Conservation (phyloP, 208 protist genomes). For the Trypanosoma scelopori region DNA sequence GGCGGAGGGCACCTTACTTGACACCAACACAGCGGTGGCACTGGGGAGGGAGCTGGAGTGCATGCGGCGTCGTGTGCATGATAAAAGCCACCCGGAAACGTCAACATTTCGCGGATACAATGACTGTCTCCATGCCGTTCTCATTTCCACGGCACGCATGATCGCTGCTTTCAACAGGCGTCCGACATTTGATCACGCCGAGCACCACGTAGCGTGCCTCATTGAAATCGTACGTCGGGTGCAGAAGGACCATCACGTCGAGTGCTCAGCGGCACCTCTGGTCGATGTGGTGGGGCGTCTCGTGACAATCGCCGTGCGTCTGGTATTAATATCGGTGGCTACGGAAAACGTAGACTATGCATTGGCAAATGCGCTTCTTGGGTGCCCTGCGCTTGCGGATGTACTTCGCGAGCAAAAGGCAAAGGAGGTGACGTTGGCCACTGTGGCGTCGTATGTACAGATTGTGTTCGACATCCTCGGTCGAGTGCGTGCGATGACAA, state of each 20-base stretch:
- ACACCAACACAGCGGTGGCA: not conserved
- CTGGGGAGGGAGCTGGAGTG: conserved; percentile 13
- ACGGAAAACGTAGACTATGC: conserved; percentile 33
- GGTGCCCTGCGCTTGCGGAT: conserved; percentile 14
- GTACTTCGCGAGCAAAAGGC: conserved; percentile 13
- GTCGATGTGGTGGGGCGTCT: conserved; percentile 11
- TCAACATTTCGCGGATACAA: not conserved
- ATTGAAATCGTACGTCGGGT: not conserved
- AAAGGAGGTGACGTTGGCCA: conserved; percentile 14
- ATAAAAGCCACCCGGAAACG: not conserved
- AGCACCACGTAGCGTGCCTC: conserved; percentile 3
- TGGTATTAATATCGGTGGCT: conserved; percentile 23
- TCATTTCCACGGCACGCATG: conserved; percentile 9
- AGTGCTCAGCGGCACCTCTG: not conserved
- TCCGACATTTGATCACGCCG: not conserved
- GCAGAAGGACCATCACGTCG: not conserved
- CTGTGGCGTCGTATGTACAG: conserved; percentile 34
- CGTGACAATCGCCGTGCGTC: conserved; percentile 14
- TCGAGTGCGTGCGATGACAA: conserved; percentile 19
- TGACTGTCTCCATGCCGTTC: conserved; percentile 2
- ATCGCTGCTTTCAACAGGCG: conserved; percentile 6
- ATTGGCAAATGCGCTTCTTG: conserved; percentile 34
- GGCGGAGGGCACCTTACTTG: not conserved
- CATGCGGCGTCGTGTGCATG: not conserved
- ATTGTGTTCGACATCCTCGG: conserved; percentile 21